These are phyloP conservation scores for Neopestalotiopsis sp. DNA, from an alignment of 2,329 filamentous ascomycete genomes.

Conservation along the genomic window DNA sequence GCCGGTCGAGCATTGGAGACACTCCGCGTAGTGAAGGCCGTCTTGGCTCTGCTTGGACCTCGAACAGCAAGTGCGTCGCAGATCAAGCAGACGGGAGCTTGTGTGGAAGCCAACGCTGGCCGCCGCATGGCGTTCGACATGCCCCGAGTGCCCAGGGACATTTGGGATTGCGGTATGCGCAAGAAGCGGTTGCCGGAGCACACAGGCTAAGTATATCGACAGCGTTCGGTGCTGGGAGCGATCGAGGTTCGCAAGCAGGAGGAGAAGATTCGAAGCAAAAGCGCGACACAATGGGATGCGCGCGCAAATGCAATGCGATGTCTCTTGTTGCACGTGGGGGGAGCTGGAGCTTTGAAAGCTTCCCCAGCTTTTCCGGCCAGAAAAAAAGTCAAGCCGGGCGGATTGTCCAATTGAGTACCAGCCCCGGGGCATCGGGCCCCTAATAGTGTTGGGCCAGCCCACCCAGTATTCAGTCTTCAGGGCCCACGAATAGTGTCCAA, in stretches of 20 bases:
- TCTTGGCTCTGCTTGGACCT: conserved; percentile 25
- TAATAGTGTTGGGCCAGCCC: no score
- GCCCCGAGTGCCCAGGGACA: conserved; percentile 10
- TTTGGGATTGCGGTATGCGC: neutral
- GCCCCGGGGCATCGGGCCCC: neutral
- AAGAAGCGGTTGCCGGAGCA: neutral
- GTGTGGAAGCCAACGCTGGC: conserved; percentile 4
- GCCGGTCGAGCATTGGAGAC: conserved; percentile 25
- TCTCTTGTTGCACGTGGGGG: neutral
- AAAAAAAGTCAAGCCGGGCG: neutral
- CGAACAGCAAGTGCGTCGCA: conserved; percentile 36
- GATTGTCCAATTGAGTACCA: neutral
- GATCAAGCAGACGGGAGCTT: conserved; percentile 30
- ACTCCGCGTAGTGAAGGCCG: conserved; percentile 36
- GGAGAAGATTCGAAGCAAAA: neutral
- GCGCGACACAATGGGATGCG: no score
- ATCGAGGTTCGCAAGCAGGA: neutral
- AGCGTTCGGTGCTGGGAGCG: neutral
- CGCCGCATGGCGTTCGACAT: conserved; percentile 16
- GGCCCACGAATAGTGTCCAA: neutral
- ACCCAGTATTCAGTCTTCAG: neutral
- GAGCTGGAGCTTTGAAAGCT: neutral
- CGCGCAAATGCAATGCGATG: neutral
- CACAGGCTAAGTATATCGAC: neutral
- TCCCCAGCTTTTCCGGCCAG: neutral